Conservation (phyloP, 108 stramenopile species). For the Nitzschia inconspicua region DNA sequence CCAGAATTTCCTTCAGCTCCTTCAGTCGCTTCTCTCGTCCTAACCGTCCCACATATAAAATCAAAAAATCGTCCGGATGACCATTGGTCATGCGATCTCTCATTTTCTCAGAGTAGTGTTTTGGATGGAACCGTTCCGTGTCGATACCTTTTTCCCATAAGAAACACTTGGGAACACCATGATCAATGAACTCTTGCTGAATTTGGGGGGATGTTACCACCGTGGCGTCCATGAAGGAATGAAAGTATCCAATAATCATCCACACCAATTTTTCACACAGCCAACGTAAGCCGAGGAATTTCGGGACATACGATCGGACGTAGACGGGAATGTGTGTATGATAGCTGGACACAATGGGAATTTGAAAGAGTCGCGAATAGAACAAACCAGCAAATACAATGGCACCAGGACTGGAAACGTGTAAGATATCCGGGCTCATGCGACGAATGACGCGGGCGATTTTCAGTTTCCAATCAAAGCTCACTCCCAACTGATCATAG, state of each 20-base stretch:
- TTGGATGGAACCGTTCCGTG: slow-evolving; percentile 80
- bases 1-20: slow-evolving; percentile 69
- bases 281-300: background rate
- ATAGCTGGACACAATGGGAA: slow-evolving; percentile 47
- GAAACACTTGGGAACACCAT: slow-evolving; percentile 32
- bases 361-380: slow-evolving; percentile 18
- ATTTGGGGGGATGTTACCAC: slow-evolving; percentile 81
- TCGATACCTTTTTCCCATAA: slow-evolving; percentile 89
- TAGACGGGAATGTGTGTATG: slow-evolving; percentile 86
- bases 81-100: slow-evolving; percentile 64
- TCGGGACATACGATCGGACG: slow-evolving; percentile 44
- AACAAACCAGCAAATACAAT: slow-evolving; percentile 51
- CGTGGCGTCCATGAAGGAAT: slow-evolving; percentile 72
- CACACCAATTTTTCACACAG: slow-evolving; percentile 42
- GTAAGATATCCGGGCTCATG: slow-evolving; percentile 64
- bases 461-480: slow-evolving; percentile 19
- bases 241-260: slow-evolving; percentile 36
- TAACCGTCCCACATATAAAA: slow-evolving; percentile 91
- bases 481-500: slow-evolving; percentile 20
- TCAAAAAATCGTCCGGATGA: slow-evolving; percentile 70
- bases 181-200: slow-evolving; percentile 40
- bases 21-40: slow-evolving; percentile 82
- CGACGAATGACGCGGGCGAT: too few species aligned
- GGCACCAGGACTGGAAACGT: slow-evolving; percentile 72
- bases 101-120: slow-evolving; percentile 49